Evolutionary conservation across 345 rosid species (phyloP), one percentile per base, ranked within the genome.

Genomic region (Eucalyptus grandis): DNA sequence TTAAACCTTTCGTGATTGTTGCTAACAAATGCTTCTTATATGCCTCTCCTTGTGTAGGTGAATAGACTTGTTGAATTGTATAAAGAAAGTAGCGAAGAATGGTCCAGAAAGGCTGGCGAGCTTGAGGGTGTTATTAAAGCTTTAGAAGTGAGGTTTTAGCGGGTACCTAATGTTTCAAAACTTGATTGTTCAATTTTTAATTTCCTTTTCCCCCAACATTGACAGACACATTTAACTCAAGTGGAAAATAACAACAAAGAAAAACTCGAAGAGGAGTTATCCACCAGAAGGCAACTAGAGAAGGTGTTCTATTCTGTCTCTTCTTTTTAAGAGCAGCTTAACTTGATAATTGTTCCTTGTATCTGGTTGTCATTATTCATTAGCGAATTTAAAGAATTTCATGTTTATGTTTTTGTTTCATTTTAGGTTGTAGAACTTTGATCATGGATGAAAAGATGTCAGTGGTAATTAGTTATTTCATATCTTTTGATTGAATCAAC

Each of bases 91-190:
- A 97, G 97, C 2, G 98, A 96, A 91, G 99, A 98, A 91, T 98
- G 98, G 98, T 97, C 99, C 80, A 92, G 92, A 89, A 97, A 97
- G 95, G 97, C 98, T 14, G 96, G 95, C 87, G 99, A 98, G 93
- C 99, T 97, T 89, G 99, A 98, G 93, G 99, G 99, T 86, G 99
- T 96, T 72, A 93, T 98, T 82, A 98, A 95, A 91, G 99, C 99
- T 90, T 89, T 98, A 60, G 99, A 98, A 92, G 99, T 98, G 92
- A 91, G 94, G 87, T 89, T 89, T 82, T 87, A 58, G 31, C 6
- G 6, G 26, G 58, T 81, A 19, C 60, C 46, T 58, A 54, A 65
- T 27, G 51, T 13, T 30, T 47, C 49, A 21, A 26, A 49, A 43
- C 21, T 43, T 58, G 49, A 21, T 89, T n/a, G 34, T 49, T 30